Percentiles rank a stretch among this genome's conserved stretches.
Conservation (phyloP, 2,329 filamentous ascomycete species). For the Zalaria obscura region DNA sequence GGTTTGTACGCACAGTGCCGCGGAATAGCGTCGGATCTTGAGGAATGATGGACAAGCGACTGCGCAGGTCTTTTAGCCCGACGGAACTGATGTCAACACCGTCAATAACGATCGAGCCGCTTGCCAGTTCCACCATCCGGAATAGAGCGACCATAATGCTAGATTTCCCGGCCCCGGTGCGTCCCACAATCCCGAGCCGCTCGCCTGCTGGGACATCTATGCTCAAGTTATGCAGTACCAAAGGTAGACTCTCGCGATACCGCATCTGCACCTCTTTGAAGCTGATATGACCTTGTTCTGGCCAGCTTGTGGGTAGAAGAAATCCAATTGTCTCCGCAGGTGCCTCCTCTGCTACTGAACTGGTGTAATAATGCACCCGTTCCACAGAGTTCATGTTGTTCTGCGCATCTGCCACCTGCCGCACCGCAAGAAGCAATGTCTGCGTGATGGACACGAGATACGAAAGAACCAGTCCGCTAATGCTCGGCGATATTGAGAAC, state of each 20-base stretch:
- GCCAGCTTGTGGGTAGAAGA: slow-evolving; percentile 52
- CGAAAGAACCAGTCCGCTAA: slow-evolving; percentile 79
- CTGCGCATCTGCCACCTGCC: slow-evolving; percentile 60
- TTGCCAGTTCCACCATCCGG: slow-evolving; percentile 27
- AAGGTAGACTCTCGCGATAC: slow-evolving; percentile 70
- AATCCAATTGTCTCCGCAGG: slow-evolving; percentile 57
- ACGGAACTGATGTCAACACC: slow-evolving; percentile 62
- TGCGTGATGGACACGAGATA: slow-evolving; percentile 31
- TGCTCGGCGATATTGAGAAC: slow-evolving; percentile 68
- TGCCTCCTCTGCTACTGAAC: slow-evolving; percentile 68
- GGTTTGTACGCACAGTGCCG: slow-evolving; percentile 60
- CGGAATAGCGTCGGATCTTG: slow-evolving; percentile 74
- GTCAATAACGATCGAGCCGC: slow-evolving; percentile 56
- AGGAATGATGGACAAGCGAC: slow-evolving; percentile 67
- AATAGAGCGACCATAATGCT: slow-evolving; percentile 2
- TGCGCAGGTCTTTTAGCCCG: slow-evolving; percentile 54
- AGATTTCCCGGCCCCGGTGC: slow-evolving; percentile 44
- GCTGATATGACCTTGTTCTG: slow-evolving; percentile 62
- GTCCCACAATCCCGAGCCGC: slow-evolving; percentile 85
- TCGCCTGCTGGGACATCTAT: slow-evolving; percentile 72
- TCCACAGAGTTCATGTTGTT: slow-evolving; percentile 98
- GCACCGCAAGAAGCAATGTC: too few species aligned
- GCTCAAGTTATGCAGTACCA: slow-evolving; percentile 62
- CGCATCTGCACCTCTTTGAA: slow-evolving; percentile 74
- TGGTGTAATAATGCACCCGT: slow-evolving; percentile 83